Conservation (phyloP, 1,284 basidiomycete genomes). For the Microbotryomycetes sp. region DNA sequence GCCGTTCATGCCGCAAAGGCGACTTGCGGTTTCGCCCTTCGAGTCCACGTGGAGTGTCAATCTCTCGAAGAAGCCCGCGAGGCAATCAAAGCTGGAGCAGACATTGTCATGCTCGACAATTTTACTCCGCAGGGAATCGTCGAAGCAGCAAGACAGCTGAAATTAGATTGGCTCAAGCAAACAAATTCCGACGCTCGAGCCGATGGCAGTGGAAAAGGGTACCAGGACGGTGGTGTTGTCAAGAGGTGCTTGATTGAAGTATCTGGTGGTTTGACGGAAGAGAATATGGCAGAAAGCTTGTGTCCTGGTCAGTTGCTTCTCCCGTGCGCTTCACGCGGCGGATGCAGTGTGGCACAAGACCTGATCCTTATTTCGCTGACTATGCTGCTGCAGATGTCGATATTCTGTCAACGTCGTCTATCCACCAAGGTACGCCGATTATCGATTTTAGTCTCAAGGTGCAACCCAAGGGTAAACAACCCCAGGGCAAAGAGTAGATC, state of each 20-base stretch:
- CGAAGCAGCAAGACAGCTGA: constrained; percentile 59
- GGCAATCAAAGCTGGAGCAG: constrained; percentile 90
- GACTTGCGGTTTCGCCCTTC: constrained; percentile 85
- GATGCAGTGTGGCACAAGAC: background rate
- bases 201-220: constrained; percentile 13
- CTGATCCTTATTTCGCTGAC: background rate
- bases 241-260: constrained; percentile 74
- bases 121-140: constrained; percentile 70
- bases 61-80: constrained; percentile 85
- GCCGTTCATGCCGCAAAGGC: constrained; percentile 77
- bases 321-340: background rate
- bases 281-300: constrained; percentile 64
- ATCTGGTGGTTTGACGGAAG: constrained; percentile 84
- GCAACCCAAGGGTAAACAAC: constrained; percentile 55
- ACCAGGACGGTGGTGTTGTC: constrained; percentile 45
- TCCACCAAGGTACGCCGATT: constrained; percentile 81
- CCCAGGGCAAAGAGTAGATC: too few species aligned
- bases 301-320: constrained; percentile 56
- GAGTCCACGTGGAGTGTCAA: constrained; percentile 91
- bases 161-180: constrained; percentile 54
- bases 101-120: constrained; percentile 98
- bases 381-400: constrained; percentile 63
- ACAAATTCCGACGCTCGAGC: constrained; percentile 1
- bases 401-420: constrained; percentile 82
- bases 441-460: constrained; percentile 93